phyloP scores from a whole-genome alignment of 163 green algal species.

The Botryococcus braunii region DNA sequence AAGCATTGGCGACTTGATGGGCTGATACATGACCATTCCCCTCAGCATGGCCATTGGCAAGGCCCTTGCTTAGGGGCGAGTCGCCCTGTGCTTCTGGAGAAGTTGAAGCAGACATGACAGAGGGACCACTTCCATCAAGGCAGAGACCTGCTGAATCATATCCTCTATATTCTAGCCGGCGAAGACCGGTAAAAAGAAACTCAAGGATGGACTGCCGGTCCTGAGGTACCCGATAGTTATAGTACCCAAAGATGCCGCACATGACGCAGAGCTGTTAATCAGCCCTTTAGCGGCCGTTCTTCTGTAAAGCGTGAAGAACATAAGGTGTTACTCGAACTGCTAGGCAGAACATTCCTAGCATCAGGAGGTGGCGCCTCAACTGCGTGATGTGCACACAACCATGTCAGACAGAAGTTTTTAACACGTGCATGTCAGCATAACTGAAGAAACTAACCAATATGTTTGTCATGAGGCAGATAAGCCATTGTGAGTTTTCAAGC shows the following conservation, averaged over 20 bases:
- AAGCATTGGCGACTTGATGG: not conserved
- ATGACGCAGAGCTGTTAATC: constrained; percentile 14
- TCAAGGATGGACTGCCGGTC: constrained; percentile 66
- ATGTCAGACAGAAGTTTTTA: no score
- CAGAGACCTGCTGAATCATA: constrained; percentile 90
- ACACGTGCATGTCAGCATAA: no score
- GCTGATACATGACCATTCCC: constrained; percentile 1
- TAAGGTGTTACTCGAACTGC: constrained; percentile 15
- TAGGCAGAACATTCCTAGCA: constrained; percentile 13
- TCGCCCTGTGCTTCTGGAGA: no score
- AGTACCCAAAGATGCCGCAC: constrained; percentile 90
- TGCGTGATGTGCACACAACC: no score
- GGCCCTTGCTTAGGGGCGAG: no score
- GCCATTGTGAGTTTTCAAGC: no score
- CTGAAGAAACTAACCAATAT: no score
- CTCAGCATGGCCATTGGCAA: not conserved
- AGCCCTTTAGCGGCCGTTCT: constrained; percentile 4
- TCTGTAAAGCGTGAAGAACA: constrained; percentile 10
- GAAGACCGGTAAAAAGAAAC: constrained; percentile 81
- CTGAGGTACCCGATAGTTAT: constrained; percentile 58
- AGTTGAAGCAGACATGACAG: not conserved
- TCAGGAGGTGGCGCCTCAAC: constrained; percentile 12
- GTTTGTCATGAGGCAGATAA: no score
- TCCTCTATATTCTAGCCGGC: constrained; percentile 93
- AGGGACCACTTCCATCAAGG: constrained; percentile 33